Base-by-base conservation (phyloP, 495 filamentous ascomycete genomes). In the Talaromyces proteolyticus region DNA sequence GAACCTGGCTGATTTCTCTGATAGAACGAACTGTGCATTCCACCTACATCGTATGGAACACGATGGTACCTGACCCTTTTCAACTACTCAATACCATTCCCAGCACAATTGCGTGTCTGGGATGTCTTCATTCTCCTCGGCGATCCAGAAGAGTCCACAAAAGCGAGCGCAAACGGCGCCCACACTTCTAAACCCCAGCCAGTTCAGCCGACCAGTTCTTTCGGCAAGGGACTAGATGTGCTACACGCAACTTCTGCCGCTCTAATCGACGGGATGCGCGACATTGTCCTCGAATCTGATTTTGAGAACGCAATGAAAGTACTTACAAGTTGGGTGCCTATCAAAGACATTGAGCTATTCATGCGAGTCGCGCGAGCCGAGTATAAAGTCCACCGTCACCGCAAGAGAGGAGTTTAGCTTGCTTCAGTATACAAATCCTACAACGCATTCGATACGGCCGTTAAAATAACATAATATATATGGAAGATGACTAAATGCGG, bases 251-350 rank as follows among this genome's bases (percentile, higher is more conserved):
- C 88, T 1, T 87, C 86, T 22, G 88, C 91, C 1, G 93, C 93
- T 7, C 77, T 99, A 8, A 92, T 99, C 39, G 89, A 95, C 58
- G 91, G 90, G 37, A 90, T 91, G 63, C 81, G 89, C 21, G 88
- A 95, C 34, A 91, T 96, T 47, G 74, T 98, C 17, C 77, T 99
- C 1, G 91, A 95, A 54, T 88, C 87, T 4, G 93, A 97, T 57
- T 99, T 99, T 59, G 93, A 99, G 66, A 94, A 95, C 58, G 85
- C 86, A 12, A 99, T 99, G 93, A 96, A 96, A 68, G 87, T 93
- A 21, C 78, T 99, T 52, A 99, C 93, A 36, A 89, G 87, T 50
- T 96, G 89, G 86, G 84, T 99, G 34, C 94, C 94, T 11, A 86
- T 99, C 57, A 88, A 87, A 67, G 94, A 97, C 53, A 88, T 94